Conservation (phyloP, 179 eudicot species). For the Gypsophila paniculata region DNA sequence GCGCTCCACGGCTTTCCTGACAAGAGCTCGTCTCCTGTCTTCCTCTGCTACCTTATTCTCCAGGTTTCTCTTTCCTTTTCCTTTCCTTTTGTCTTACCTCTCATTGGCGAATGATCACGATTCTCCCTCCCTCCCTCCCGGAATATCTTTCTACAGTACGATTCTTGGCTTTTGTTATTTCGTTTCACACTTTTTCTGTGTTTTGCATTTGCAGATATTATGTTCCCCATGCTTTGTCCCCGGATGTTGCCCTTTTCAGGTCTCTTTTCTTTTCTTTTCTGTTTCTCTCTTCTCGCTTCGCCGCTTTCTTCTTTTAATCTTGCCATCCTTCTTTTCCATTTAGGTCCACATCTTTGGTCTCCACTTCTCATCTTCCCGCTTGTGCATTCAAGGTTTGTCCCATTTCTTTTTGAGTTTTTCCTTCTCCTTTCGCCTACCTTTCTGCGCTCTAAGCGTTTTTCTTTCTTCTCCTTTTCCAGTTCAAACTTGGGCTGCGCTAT, state of each 20-base stretch:
- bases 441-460: background rate
- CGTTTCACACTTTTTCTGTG: too few species aligned
- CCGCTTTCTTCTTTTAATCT: background rate
- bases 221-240: slow-evolving; percentile 28
- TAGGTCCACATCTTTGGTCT: slow-evolving; percentile 45
- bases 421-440: slow-evolving; percentile 4
- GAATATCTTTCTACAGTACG: too few species aligned
- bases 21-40: slow-evolving; percentile 39
- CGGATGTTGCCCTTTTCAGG: slow-evolving; percentile 43
- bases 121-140: too few species aligned
- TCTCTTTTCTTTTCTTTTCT: too few species aligned
- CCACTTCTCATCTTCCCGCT: slow-evolving; percentile 28
- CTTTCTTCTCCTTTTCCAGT: slow-evolving; percentile 41
- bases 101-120: too few species aligned
- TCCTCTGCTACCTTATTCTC: slow-evolving; percentile 13
- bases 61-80: background rate
- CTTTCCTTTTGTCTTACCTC: too few species aligned
- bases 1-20: slow-evolving; percentile 45
- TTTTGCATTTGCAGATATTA: slow-evolving; percentile 30
- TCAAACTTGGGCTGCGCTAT: slow-evolving; percentile 43
- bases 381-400: slow-evolving; percentile 53
- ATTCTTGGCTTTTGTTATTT: too few species aligned
- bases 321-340: too few species aligned
- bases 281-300: slow-evolving; percentile 12
- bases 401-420: too few species aligned